phyloP scores from a whole-genome alignment of 2,329 filamentous ascomycete genomes.

The Didymella pomorum region DNA sequence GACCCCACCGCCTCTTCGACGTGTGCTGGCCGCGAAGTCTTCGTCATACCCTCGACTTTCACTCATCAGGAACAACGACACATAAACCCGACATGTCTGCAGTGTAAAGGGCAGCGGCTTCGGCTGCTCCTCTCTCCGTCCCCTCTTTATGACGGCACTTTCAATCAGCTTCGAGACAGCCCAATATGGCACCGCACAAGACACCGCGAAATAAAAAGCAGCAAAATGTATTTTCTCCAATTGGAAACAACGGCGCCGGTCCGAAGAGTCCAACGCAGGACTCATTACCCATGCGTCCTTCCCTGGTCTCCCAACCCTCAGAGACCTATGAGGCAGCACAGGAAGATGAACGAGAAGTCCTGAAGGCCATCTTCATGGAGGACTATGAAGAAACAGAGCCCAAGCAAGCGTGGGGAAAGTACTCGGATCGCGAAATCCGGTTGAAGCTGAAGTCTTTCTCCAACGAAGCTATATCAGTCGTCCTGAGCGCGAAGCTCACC shows the following conservation, averaged over 20 bases:
- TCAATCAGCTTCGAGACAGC: constrained; percentile 47
- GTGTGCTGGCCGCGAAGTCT: constrained; percentile 38
- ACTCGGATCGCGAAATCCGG: constrained; percentile 80
- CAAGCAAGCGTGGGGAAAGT: constrained; percentile 86
- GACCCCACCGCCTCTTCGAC: constrained; percentile 33
- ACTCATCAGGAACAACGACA: constrained; percentile 26
- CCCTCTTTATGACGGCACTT: constrained; percentile 43
- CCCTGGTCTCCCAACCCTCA: constrained; percentile 52
- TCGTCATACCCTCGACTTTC: constrained; percentile 26
- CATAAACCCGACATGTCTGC: constrained; percentile 44
- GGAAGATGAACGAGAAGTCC: constrained; percentile 83
- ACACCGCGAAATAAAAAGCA: constrained; percentile 53
- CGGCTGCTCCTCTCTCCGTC: constrained; percentile 56
- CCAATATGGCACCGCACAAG: constrained; percentile 58
- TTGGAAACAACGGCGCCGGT: constrained; percentile 33
- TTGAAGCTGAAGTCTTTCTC: constrained; percentile 78
- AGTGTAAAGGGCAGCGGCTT: constrained; percentile 57
- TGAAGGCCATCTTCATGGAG: constrained; percentile 88
- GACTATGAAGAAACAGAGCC: constrained; percentile 81
- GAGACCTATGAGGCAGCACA: constrained; percentile 82
- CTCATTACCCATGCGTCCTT: constrained; percentile 43
- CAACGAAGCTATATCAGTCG: constrained; percentile 74
- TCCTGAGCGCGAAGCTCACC: constrained; percentile 80
- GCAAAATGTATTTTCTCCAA: constrained; percentile 43
- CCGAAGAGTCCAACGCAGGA: constrained; percentile 38